phyloP scores from a whole-genome alignment of 306 rosid genomes.

The Malus sylvestris region DNA sequence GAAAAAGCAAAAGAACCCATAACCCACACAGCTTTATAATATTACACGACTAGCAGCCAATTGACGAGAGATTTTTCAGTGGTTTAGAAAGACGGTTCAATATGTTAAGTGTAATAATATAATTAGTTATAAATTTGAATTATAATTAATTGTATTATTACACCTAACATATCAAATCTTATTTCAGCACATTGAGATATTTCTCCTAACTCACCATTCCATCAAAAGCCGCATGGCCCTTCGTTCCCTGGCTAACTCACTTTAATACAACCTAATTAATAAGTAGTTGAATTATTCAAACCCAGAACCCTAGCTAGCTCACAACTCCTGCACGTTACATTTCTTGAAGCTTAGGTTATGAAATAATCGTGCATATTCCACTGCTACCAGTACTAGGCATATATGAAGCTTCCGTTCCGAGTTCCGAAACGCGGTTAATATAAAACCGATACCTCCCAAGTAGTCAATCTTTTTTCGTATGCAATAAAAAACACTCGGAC shows the following conservation, averaged over 20 bases:
- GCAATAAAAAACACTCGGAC: neutral
- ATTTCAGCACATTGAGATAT: no score
- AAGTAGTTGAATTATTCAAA: neutral
- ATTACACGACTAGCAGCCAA: neutral
- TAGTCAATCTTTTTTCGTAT: neutral
- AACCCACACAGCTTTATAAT: neutral
- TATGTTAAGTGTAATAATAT: no score
- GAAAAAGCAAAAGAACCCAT: neutral
- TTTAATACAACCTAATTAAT: neutral
- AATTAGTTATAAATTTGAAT: no score
- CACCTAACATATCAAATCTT: no score
- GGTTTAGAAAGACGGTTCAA: fast-evolving
- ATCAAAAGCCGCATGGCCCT: neutral
- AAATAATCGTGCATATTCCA: neutral
- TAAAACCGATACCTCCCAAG: neutral
- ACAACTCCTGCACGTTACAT: neutral
- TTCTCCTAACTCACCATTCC: no score
- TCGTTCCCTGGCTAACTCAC: neutral
- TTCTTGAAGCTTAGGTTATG: neutral
- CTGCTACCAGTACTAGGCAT: neutral
- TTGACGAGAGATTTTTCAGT: no score
- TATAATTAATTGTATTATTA: no score
- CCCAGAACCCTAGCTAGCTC: neutral
- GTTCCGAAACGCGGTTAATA: neutral
- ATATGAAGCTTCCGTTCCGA: neutral